A percentile compares a stretch with the other conserved stretches of the same genome.
Evolutionary conservation across 768 basidiomycete genomes (phyloP).

Genomic region (Pisolithus microcarpus): DNA sequence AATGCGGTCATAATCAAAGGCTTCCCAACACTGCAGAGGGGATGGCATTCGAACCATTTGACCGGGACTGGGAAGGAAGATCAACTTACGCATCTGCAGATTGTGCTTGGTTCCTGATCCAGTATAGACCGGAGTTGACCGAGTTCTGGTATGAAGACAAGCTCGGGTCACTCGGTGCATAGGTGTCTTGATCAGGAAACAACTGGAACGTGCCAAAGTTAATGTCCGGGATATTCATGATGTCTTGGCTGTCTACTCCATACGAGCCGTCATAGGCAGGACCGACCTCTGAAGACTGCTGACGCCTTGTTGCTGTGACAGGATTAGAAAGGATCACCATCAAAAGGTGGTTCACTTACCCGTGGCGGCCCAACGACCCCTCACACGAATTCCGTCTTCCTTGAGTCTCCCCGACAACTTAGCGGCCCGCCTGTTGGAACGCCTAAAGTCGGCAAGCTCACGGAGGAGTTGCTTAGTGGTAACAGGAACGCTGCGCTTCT

Average conservation of each 20-base stretch:
- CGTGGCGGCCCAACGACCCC: slow-evolving; percentile 56
- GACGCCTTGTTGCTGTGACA: slow-evolving; percentile 39
- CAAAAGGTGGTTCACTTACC: slow-evolving; percentile 26
- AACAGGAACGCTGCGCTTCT: slow-evolving; percentile 37
- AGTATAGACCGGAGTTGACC: slow-evolving; percentile 42
- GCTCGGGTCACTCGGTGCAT: slow-evolving; percentile 42
- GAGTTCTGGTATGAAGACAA: slow-evolving; percentile 47
- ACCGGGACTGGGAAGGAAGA: not conserved
- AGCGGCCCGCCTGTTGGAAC: slow-evolving; percentile 33
- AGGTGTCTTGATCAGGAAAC: slow-evolving; percentile 65
- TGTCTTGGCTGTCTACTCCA: slow-evolving; percentile 63
- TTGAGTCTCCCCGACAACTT: slow-evolving; percentile 27
- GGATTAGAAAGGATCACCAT: slow-evolving; percentile 1
- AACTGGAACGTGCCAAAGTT: slow-evolving; percentile 55
- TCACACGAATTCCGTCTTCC: slow-evolving; percentile 40
- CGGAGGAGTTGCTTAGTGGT: slow-evolving; percentile 42
- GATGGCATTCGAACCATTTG: slow-evolving; percentile 4
- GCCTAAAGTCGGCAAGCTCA: slow-evolving; percentile 42
- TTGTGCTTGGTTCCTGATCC: slow-evolving; percentile 48
- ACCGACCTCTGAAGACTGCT: slow-evolving; percentile 37
- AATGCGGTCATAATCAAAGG: slow-evolving; percentile 49
- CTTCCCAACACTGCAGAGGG: slow-evolving; percentile 41
- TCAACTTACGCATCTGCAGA: slow-evolving; percentile 36
- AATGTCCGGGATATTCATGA: slow-evolving; percentile 48
- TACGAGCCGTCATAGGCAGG: slow-evolving; percentile 54